phyloP scores from a whole-genome alignment of 176 grass and related monocot genomes.

The Musa beccarii region DNA sequence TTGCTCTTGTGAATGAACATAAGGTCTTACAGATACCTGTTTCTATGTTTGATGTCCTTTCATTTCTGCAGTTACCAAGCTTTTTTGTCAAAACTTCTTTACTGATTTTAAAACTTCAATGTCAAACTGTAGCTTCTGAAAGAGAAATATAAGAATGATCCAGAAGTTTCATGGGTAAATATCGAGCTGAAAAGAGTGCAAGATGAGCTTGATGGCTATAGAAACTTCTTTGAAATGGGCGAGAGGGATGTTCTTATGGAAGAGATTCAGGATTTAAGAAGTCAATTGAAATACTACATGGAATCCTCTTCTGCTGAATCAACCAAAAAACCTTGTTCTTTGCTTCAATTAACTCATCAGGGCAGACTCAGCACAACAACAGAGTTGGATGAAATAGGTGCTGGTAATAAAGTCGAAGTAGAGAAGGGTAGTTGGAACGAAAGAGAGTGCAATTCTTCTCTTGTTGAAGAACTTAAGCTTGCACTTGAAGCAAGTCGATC shows the following conservation, averaged over 20 bases:
- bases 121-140: conserved; percentile 46
- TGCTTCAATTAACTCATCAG: conserved; percentile 29
- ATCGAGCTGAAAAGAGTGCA: conserved; percentile 74
- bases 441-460: conserved; percentile 57
- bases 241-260: conserved; percentile 78
- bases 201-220: conserved; percentile 53
- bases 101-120: conserved; percentile 17
- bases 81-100: conserved; percentile 16
- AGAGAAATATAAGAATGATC: conserved; percentile 76
- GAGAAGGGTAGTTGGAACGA: conserved; percentile 36
- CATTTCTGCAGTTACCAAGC: conserved; percentile 2
- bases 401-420: conserved; percentile 23
- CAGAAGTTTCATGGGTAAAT: conserved; percentile 51
- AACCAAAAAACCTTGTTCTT: conserved; percentile 17
- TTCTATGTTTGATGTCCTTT: background rate
- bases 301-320: conserved; percentile 33
- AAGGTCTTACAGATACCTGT: conserved; percentile 36
- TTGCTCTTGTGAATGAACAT: conserved; percentile 70
- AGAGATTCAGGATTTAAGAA: conserved; percentile 83
- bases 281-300: conserved; percentile 54
- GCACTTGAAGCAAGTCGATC: conserved; percentile 54
- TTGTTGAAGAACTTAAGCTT: conserved; percentile 66
- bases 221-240: conserved; percentile 45
- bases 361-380: conserved; percentile 25
- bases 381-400: conserved; percentile 41